phyloP scores from a whole-genome alignment of 257 asterid genomes.

The Nicotiana noctiflora region DNA sequence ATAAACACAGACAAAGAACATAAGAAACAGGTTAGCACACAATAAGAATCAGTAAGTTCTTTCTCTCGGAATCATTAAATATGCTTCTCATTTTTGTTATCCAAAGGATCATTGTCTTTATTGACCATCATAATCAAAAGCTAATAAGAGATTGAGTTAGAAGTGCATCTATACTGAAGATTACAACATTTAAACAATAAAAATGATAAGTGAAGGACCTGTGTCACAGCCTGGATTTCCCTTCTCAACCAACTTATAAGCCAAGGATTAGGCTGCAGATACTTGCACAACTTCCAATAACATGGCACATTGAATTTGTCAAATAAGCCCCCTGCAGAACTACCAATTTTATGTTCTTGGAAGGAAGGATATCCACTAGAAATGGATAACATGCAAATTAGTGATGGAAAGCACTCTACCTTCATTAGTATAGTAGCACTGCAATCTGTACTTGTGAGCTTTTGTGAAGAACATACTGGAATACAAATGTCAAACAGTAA shows the following conservation, averaged over 20 bases:
- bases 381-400: not conserved
- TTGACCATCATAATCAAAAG: not conserved
- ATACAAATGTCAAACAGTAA: conserved; percentile 2
- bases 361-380: conserved; percentile 3
- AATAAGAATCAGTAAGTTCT: not conserved
- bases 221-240: conserved; percentile 68
- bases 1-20: not conserved
- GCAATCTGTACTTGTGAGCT: conserved; percentile 67
- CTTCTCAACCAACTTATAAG: conserved; percentile 63
- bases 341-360: not conserved
- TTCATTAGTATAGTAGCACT: conserved; percentile 61
- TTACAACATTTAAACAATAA: not conserved
- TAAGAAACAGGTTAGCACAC: not conserved
- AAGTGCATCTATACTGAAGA: not conserved
- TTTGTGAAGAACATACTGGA: conserved; percentile 60
- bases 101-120: not conserved
- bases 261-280: conserved; percentile 46
- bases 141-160: not conserved
- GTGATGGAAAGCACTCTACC: conserved; percentile 29
- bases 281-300: conserved; percentile 63
- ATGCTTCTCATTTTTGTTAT: not conserved
- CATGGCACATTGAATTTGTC: conserved; percentile 35
- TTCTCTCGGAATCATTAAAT: not conserved
- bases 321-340: conserved; percentile 36
- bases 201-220: conserved; percentile 28